Percentiles rank a stretch among this genome's conserved stretches.
Conservation (phyloP, 106 monocot genomes). For the Dendrobium nobile region DNA sequence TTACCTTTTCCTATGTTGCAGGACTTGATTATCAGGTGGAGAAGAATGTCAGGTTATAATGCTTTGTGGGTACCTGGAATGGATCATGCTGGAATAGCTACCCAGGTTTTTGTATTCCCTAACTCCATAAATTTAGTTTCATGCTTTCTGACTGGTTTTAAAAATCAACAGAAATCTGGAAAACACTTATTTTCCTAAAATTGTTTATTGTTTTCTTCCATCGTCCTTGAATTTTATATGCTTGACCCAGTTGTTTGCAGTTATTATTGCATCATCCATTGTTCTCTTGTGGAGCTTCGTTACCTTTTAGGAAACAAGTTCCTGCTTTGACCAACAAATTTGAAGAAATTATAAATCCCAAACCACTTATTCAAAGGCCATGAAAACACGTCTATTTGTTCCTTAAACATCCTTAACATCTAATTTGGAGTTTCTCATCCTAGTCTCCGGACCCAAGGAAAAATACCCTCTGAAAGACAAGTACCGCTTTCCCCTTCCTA, state of each 20-base stretch:
- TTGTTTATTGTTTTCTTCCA: not conserved
- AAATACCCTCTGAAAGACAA: too few relatives aligned
- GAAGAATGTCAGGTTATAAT: slow-evolving; percentile 94
- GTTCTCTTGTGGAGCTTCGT: not conserved
- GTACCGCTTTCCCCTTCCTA: too few relatives aligned
- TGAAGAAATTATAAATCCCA: too few relatives aligned
- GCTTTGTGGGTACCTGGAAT: slow-evolving; percentile 98
- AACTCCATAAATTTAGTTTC: not conserved
- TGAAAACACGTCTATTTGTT: too few relatives aligned
- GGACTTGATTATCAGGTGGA: slow-evolving; percentile 82
- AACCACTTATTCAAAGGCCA: too few relatives aligned
- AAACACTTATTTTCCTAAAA: not conserved
- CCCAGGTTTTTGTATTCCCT: slow-evolving; percentile 48
- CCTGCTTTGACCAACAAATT: too few relatives aligned
- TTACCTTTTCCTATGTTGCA: slow-evolving; percentile 22
- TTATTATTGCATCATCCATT: not conserved
- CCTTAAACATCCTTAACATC: too few relatives aligned
- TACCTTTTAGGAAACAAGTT: not conserved
- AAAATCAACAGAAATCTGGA: not conserved
- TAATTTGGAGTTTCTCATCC: too few relatives aligned
- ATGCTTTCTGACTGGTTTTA: not conserved
- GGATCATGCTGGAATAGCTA: slow-evolving; percentile 99
- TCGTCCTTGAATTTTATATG: too few relatives aligned
- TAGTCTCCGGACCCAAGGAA: too few relatives aligned
- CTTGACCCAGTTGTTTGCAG: not conserved